Base-by-base conservation (phyloP, 1,284 basidiomycete genomes). In the Apiotrichum sp. region DNA sequence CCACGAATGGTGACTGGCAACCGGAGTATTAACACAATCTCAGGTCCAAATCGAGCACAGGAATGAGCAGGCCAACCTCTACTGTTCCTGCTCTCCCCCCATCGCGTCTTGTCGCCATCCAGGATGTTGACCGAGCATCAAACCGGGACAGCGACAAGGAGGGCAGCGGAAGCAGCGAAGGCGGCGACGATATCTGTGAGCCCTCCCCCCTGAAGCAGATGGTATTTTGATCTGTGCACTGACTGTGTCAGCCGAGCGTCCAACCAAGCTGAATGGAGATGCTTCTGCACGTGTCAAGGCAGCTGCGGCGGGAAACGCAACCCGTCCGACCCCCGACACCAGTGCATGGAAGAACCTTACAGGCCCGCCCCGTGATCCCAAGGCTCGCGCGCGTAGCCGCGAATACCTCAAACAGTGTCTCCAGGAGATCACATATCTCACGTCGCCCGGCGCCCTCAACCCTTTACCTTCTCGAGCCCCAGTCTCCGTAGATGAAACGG, bases 371-470 rank as follows among this genome's bases (percentile, higher is more conserved):
- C 62, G 93, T 34, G 72, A 98, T 76, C 90, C 92, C 22, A 95
- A 96, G 76, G 89, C 89, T 65, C 84, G 95, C 64, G 92, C 93
- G 43, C 83, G 91, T 62, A 95, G 91, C 79, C 82, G 93, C 56
- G 96, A 98, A 62, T 99, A 98, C 75, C 82, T 99, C 65, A 98
- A 98, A 77, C 95, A 98, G 84, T 92, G 96, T 77, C 80, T 98
- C 39, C 95, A 98, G 78, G 95, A 98, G 80, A 91, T 98, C 65
- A 89, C 91, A 7, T 98, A 99, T 74, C 80, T 99, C 52, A 99
- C 95, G 1, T 97, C 93, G 2, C 86, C 92, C 1, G 88, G 95
- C 71, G 93, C 95, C 3, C 86, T 98, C 80, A 99, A 99, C 73
- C 96, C 95, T 39, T 81, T 99, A 38, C 90, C 92, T 0, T 87